Evolutionary conservation across 1,284 basidiomycete genomes (phyloP).

Genomic region (Melampsora americana): DNA sequence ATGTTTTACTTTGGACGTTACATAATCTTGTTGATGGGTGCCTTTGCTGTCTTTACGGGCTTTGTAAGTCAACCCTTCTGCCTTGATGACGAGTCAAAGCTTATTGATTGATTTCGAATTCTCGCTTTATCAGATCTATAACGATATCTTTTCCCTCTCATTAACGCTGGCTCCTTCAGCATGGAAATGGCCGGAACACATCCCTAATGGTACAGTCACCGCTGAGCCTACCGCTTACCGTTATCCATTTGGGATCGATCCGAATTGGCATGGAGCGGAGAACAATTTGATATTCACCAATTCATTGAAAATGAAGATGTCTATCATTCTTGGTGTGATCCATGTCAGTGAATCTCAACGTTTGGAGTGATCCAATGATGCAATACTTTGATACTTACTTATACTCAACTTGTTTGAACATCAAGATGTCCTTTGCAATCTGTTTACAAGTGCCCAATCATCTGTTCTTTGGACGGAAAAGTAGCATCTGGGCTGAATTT

Average conservation of each 20-base stretch:
- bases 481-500: constrained; percentile 41
- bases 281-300: constrained; percentile 93
- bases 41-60: constrained; percentile 67
- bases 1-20: constrained; percentile 97
- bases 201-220: constrained; percentile 51
- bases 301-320: constrained; percentile 99
- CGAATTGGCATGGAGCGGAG: constrained; percentile 89
- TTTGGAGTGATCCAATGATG: constrained; percentile 28
- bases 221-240: constrained; percentile 65
- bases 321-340: constrained; percentile 90
- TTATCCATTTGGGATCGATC: constrained; percentile 93
- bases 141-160: constrained; percentile 96
- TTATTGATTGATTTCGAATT: constrained; percentile 5
- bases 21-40: constrained; percentile 95
- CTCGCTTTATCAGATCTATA: constrained; percentile 79
- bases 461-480: constrained; percentile 22
- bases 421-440: constrained; percentile 57
- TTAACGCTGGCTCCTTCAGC: constrained; percentile 83
- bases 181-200: constrained; percentile 68
- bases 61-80: constrained; percentile 14
- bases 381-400: constrained; percentile 47
- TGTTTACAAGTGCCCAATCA: constrained; percentile 39
- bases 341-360: constrained; percentile 66
- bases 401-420: not conserved
- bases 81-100: too few species aligned